Evolutionary conservation across 192 early-diverging fungal genomes (phyloP), one percentile per base, ranked within the genome.

Genomic region (Anaeromyces robustus): DNA sequence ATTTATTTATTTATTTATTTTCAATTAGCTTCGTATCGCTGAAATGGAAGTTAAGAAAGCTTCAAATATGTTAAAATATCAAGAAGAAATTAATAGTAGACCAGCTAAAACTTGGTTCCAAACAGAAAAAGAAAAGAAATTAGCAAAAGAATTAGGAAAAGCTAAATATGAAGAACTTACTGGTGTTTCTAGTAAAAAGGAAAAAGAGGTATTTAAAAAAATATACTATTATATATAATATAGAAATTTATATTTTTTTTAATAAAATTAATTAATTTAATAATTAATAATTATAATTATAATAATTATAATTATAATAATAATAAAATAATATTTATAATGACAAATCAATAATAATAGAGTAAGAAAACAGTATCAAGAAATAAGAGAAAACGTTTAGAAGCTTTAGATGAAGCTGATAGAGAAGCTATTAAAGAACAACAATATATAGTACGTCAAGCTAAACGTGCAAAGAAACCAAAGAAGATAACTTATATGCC

Each of bases 51-150:
- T 96, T 79, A 85, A 88, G 37, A 96, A 95, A 88, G 91, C 91
- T 30, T 84, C 93, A 77, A 99, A 99, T 83, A 85, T 97, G 82
- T 81, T 97, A 31, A 85, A 89, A 80, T 92, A 96, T 85, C 88
- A 91, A 81, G 88, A 92, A 30, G 98, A 99, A 83, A 98, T 99
- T 83, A 89, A 92, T 85, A 86, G 87, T 82, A 89, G 96, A 52
- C 98, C 98, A 30, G 93, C 92, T 34, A 90, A 92, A 87, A 96
- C 93, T 12, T 99, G 97, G 97, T 98, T 99, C 91, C 94, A 96
- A 85, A 86, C 92, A 13, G 86, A 91, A 29, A 88, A 90, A 79
- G 93, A 96, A 77, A 95, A 94, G 83, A 88, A 89, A 68, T 82
- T 85, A 12, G 85, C 92, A 9, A 93, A 94, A 82, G 87, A 86